Conservation (phyloP, 441 rosid genomes). For the Manihot esculenta region DNA sequence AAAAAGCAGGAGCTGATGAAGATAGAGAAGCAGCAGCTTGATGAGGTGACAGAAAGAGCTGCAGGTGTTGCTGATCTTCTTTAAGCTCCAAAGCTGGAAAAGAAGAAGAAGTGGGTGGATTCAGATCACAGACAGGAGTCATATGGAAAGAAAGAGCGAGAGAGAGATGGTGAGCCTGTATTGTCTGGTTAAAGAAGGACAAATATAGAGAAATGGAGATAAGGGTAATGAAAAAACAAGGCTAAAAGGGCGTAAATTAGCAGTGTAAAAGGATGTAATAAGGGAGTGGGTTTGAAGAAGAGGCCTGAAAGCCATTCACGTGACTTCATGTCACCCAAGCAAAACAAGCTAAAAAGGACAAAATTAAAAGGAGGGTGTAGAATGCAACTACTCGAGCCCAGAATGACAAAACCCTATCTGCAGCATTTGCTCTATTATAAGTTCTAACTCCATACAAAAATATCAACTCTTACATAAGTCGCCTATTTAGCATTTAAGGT, state of each 20-base stretch:
- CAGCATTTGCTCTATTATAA: background rate
- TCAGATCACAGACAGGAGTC: conserved; percentile 36
- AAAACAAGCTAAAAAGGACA: conserved; percentile 43
- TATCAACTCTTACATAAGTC: background rate
- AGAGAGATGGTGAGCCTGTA: too few species aligned
- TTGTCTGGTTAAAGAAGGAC: too few species aligned
- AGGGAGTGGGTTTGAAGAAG: conserved; percentile 13
- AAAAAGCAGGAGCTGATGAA: conserved; percentile 24
- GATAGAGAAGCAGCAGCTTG: conserved; percentile 24
- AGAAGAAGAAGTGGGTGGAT: conserved; percentile 23
- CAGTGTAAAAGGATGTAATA: conserved; percentile 2
- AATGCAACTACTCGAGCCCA: conserved; percentile 39
- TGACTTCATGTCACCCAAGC: conserved; percentile 45
- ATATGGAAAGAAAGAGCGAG: conserved; percentile 17
- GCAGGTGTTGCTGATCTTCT: conserved; percentile 30
- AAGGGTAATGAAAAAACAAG: background rate
- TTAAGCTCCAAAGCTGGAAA: conserved; percentile 27
- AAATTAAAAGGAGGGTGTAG: conserved; percentile 40
- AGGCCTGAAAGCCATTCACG: conserved; percentile 49
- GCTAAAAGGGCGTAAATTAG: conserved; percentile 9
- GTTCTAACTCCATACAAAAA: too few species aligned
- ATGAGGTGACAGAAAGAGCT: conserved; percentile 35
- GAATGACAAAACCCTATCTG: conserved; percentile 38
- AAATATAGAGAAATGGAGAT: background rate
- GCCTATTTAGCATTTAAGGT: too few species aligned